Evolutionary conservation across 2,329 filamentous ascomycete species (phyloP).

Genomic region (Cordyceps militaris): DNA sequence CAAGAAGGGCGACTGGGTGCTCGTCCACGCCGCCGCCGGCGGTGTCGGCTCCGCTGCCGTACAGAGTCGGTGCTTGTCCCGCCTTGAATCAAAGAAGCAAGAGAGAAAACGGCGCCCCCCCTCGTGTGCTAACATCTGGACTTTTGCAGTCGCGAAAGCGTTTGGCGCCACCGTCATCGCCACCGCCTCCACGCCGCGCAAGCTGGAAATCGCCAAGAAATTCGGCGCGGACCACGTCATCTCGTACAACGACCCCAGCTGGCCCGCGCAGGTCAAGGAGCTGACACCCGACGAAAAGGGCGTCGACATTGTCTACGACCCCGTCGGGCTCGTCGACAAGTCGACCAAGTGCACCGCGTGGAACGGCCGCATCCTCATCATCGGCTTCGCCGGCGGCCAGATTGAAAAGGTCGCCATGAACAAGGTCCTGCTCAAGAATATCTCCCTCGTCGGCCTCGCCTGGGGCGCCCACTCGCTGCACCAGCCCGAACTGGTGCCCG

Average conservation of each 20-base stretch:
- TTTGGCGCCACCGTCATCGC: constrained; percentile 89
- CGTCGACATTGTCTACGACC: constrained; percentile 93
- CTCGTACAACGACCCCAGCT: constrained; percentile 61
- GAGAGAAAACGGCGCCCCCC: neutral
- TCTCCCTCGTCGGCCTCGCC: constrained; percentile 79
- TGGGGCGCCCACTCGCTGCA: constrained; percentile 79
- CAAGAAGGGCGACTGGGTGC: constrained; percentile 74
- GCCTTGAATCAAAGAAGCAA: too few relatives aligned
- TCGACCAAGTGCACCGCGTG: constrained; percentile 88
- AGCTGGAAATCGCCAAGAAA: constrained; percentile 67
- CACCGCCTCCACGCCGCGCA: constrained; percentile 73
- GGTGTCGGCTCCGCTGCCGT: constrained; percentile 89
- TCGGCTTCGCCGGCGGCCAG: constrained; percentile 68
- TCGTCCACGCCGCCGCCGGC: constrained; percentile 87
- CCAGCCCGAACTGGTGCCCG: constrained; percentile 61
- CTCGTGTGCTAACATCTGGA: neutral
- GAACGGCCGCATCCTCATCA: constrained; percentile 82
- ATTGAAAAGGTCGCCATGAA: constrained; percentile 94
- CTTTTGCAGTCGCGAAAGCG: constrained; percentile 65
- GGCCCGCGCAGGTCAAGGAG: constrained; percentile 65
- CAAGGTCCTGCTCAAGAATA: constrained; percentile 88
- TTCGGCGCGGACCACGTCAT: constrained; percentile 83
- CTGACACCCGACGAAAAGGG: constrained; percentile 65
- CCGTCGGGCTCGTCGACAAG: constrained; percentile 80
- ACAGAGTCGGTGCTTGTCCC: constrained; percentile 44